Conservation (phyloP, 257 asterid genomes). For the Gardenia jasminoides region DNA sequence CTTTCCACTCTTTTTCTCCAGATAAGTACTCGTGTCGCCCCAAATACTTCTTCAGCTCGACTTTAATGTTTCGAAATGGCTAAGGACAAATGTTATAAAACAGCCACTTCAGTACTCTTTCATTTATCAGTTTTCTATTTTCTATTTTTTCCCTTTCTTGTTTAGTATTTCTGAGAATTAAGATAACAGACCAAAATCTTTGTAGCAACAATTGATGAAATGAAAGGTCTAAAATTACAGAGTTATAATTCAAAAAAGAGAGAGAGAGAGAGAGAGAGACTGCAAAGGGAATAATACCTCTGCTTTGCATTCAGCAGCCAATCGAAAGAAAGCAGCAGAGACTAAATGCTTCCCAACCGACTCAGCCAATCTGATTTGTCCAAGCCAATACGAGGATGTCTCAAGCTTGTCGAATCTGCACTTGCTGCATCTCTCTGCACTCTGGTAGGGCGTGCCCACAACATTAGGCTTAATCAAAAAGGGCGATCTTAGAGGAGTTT, state of each 20-base stretch:
- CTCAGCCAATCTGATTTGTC: slow-evolving; percentile 76
- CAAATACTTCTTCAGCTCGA: slow-evolving; percentile 65
- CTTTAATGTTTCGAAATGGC: slow-evolving; percentile 56
- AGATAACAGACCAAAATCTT: background rate
- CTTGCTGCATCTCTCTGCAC: slow-evolving; percentile 75
- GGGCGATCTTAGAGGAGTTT: slow-evolving; percentile 43
- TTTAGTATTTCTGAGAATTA: background rate
- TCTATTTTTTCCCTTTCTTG: background rate
- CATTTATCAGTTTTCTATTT: background rate
- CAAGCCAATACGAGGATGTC: slow-evolving; percentile 67
- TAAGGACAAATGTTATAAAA: slow-evolving; percentile 15
- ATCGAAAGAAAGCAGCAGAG: slow-evolving; percentile 56
- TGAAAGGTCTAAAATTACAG: background rate
- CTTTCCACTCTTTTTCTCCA: slow-evolving; percentile 55
- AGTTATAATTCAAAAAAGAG: background rate
- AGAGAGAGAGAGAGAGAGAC: too few relatives aligned
- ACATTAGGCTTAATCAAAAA: slow-evolving; percentile 33
- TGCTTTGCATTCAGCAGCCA: slow-evolving; percentile 67
- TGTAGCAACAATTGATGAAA: background rate
- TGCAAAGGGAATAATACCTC: slow-evolving; percentile 39
- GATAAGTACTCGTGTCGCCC: slow-evolving; percentile 52
- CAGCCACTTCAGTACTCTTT: background rate
- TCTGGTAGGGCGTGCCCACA: slow-evolving; percentile 50
- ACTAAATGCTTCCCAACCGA: slow-evolving; percentile 58
- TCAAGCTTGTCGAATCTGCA: slow-evolving; percentile 73